Conservation (phyloP, 2,329 filamentous ascomycete species). For the Teratosphaeria destructans region DNA sequence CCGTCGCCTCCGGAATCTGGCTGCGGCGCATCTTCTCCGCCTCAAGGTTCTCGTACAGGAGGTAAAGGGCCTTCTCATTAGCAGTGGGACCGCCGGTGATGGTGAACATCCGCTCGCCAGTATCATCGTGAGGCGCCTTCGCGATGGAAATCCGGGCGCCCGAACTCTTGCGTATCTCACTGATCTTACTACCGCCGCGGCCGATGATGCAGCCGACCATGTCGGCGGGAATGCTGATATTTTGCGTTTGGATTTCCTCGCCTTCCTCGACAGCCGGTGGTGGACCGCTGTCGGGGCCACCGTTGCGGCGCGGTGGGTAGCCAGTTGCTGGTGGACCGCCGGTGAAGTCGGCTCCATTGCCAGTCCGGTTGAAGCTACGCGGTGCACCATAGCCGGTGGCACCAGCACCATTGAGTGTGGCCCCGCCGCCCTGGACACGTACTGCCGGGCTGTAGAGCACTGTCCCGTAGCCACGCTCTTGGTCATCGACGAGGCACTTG, state of each 20-base stretch:
- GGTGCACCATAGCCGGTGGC: conserved; percentile 30
- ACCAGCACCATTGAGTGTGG: conserved; percentile 38
- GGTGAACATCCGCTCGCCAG: conserved; percentile 98
- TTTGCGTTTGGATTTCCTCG: conserved; percentile 95
- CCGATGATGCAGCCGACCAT: conserved; percentile 99
- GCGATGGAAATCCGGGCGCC: conserved; percentile 96
- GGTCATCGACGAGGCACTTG: conserved; percentile 96
- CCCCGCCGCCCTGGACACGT: conserved; percentile 60
- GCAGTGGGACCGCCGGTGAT: conserved; percentile 91
- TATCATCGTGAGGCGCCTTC: conserved; percentile 93
- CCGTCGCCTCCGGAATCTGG: conserved; percentile 47
- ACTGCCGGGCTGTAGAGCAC: conserved; percentile 96
- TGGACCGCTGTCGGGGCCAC: conserved; percentile 62
- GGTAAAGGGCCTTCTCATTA: conserved; percentile 91
- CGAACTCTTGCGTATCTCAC: conserved; percentile 94
- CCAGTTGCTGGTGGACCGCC: conserved; percentile 50
- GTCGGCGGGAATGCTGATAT: conserved; percentile 98
- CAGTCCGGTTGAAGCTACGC: conserved; percentile 79
- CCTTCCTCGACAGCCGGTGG: conserved; percentile 91
- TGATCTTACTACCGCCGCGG: conserved; percentile 90
- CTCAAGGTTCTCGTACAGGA: conserved; percentile 97
- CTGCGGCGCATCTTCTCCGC: conserved; percentile 98
- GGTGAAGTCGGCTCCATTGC: conserved; percentile 95
- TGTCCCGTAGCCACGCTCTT: conserved; percentile 92
- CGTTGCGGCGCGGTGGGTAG: conserved; percentile 61